These are phyloP conservation scores for Jimgerdemannia lactiflua DNA, from an alignment of 192 early-diverging fungal species.

Conservation along the genomic window DNA sequence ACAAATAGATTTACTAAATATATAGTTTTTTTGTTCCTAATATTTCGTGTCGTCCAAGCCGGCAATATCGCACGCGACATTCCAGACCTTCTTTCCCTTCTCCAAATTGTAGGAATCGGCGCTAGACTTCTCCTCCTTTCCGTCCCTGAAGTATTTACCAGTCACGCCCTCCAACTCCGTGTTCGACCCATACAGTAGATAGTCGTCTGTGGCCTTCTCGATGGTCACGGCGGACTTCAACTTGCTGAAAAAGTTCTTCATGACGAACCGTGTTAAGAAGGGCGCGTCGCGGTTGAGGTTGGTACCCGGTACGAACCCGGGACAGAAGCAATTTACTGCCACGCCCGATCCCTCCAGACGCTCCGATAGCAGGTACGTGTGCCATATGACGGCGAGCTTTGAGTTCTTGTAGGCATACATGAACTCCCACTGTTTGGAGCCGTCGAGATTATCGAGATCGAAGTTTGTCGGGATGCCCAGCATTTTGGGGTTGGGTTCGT, in stretches of 20 bases:
- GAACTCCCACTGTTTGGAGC: slow-evolving; percentile 7
- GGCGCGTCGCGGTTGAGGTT: slow-evolving; percentile 4
- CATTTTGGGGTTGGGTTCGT: neutral
- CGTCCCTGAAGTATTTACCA: slow-evolving; percentile 2
- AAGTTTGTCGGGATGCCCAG: neutral
- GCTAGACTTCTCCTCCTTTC: neutral
- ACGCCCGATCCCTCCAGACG: neutral
- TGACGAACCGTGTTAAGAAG: neutral
- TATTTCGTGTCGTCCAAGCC: neutral
- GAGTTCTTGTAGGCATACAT: neutral
- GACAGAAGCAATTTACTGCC: slow-evolving; percentile 4
- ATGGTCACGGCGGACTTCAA: neutral
- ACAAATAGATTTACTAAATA: neutral
- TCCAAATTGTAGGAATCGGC: slow-evolving; percentile 15
- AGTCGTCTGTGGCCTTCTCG: neutral
- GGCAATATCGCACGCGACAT: slow-evolving; percentile 6
- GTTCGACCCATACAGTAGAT: slow-evolving; percentile 4
- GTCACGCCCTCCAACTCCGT: neutral
- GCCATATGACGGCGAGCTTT: slow-evolving; percentile 12
- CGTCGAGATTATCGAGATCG: slow-evolving; percentile 13
- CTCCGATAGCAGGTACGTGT: slow-evolving; percentile 7
- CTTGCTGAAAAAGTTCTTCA: neutral
- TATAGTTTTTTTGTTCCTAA: neutral
- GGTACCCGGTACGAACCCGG: slow-evolving; percentile 7
- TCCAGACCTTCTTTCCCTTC: slow-evolving; percentile 10